Evolutionary conservation across 2,329 filamentous ascomycete species (phyloP).

Genomic region (Cytospora schulzeri): DNA sequence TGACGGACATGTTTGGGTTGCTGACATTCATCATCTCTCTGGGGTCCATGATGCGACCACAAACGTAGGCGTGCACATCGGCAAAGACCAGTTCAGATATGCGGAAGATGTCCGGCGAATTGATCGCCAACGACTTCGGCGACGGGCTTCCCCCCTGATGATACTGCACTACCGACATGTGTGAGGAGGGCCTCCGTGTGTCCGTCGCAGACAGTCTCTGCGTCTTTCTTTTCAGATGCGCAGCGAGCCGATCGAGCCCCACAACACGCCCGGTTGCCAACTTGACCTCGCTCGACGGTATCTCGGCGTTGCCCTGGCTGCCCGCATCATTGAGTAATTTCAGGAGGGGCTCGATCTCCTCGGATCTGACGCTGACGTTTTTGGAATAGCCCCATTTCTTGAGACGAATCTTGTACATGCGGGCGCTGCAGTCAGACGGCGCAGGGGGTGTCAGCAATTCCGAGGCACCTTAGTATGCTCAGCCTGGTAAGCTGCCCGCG

Average conservation of each 20-base stretch:
- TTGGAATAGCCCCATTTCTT: constrained; percentile 29
- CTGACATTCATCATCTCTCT: background rate
- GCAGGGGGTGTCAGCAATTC: constrained; percentile 15
- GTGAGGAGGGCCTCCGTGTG: constrained; percentile 2
- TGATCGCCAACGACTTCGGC: constrained; percentile 11
- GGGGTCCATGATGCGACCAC: constrained; percentile 11
- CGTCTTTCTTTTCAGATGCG: constrained; percentile 26
- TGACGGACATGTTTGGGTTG: background rate
- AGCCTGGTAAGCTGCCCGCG: background rate
- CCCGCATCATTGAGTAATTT: constrained; percentile 25
- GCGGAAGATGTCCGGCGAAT: constrained; percentile 20
- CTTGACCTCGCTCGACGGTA: constrained; percentile 22
- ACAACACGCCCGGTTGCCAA: constrained; percentile 25
- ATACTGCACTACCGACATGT: constrained; percentile 5
- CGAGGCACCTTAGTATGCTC: background rate
- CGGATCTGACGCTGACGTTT: constrained; percentile 28
- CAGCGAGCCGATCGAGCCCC: constrained; percentile 25
- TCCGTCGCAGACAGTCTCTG: constrained; percentile 19
- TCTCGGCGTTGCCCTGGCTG: constrained; percentile 22
- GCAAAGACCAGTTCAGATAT: constrained; percentile 24
- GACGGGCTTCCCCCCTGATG: constrained; percentile 15
- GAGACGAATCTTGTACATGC: constrained; percentile 28
- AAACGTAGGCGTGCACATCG: constrained; percentile 26
- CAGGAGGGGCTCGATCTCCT: constrained; percentile 25
- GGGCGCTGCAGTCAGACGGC: constrained; percentile 14